A percentile compares a stretch with the other conserved stretches of the same genome.
These are phyloP conservation scores for Musa troglodytarum DNA, from an alignment of 176 grass and related monocot species.

Conservation along the genomic window DNA sequence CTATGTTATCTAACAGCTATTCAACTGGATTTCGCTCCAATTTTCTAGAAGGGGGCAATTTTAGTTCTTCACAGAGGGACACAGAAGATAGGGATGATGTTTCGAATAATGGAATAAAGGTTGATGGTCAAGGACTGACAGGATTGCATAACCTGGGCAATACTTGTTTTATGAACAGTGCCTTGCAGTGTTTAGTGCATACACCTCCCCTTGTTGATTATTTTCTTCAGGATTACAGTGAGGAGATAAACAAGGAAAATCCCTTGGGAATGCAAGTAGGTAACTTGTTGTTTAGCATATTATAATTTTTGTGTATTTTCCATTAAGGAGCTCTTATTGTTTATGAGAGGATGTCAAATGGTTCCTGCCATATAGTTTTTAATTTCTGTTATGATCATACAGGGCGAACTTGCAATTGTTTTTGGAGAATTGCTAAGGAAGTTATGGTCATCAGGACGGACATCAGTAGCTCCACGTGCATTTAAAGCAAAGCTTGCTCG, in stretches of 20 bases:
- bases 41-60: slow-evolving; percentile 55
- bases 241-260: slow-evolving; percentile 95
- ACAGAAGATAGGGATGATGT: slow-evolving; percentile 38
- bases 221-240: slow-evolving; percentile 71
- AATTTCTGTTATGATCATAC: slow-evolving; percentile 10
- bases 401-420: slow-evolving; percentile 92
- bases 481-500: slow-evolving; percentile 90
- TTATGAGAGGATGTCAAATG: slow-evolving; percentile 1
- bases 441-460: slow-evolving; percentile 69
- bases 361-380: background rate
- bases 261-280: slow-evolving; percentile 89
- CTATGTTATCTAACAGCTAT: slow-evolving; percentile 65
- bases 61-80: slow-evolving; percentile 41
- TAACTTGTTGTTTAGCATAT: background rate
- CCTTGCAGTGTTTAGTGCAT: slow-evolving; percentile 85
- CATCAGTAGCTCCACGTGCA: slow-evolving; percentile 70
- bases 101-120: slow-evolving; percentile 53
- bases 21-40: slow-evolving; percentile 53
- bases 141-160: slow-evolving; percentile 95
- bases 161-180: slow-evolving; percentile 99
- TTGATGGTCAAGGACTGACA: slow-evolving; percentile 60
- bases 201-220: slow-evolving; percentile 85
- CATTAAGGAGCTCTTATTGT: slow-evolving; percentile 1
- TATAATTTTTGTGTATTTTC: background rate
- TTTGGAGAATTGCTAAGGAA: slow-evolving; percentile 87